Base-by-base conservation (phyloP, 495 filamentous ascomycete genomes). In the Lentithecium fluviatile region DNA sequence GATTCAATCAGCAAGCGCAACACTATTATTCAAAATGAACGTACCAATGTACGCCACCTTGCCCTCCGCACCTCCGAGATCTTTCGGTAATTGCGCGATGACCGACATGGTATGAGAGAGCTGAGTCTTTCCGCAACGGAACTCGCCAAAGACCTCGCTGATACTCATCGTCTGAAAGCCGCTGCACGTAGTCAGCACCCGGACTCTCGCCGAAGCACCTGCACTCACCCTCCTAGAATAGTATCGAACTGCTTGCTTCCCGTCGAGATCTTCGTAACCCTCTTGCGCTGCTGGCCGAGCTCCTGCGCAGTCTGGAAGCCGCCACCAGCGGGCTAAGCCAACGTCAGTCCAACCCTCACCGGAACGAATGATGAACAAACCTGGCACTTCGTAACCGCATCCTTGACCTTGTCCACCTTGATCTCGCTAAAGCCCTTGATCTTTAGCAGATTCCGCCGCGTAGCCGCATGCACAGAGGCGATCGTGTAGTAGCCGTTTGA, bases 161-260 rank as follows among this genome's bases (percentile, higher is more conserved):
- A 91, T 90, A 69, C 85, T 88, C 83, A 87, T 87, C 54, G 84
- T 90, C 71, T 89, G 85, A 69, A 91, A 89, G 25, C 88, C 88
- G 36, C 88, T 88, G 55, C 19, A 21, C 8, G 21, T 32, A 36
- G 36, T 73, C 34, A 70, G 62, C 56, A 10, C 6, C 7, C 37
- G 34, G 32, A n/a, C 42, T 20, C 11, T 42, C 48, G 24, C 43
- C 58, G 12, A 36, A 2, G 6, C 7, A 11, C 13, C 6, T 1
- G 17, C 19, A 62, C 75, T 63, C 69, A 84, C 85, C 85, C 87
- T 64, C 82, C 82, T 6, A 91, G 78, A 52, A 89, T 88, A 12
- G 81, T 70, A 71, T 91, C 88, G 45, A 90, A 83, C 68, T 87
- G 84, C 70, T 90, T 89, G 73, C 86, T 89, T 17, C 88, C 86